Base-by-base conservation (phyloP, 495 filamentous ascomycete genomes). In the Xylaria scruposa region DNA sequence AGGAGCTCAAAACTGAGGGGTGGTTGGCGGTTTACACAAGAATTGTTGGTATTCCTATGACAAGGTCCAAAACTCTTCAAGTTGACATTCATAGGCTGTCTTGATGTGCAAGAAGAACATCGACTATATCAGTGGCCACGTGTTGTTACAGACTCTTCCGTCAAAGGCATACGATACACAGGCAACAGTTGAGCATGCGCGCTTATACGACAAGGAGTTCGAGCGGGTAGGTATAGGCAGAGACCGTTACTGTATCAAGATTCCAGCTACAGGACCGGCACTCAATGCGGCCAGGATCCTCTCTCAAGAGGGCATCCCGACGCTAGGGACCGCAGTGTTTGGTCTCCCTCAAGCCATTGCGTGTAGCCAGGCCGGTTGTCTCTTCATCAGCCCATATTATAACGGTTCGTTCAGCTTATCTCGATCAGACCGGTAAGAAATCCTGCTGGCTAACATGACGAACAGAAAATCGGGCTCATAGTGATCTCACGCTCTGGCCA, bases 101-200 rank as follows among this genome's bases (percentile, higher is more conserved):
- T 77, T 83, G 56, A 75, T 85, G 74, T 83, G 81, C 74, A 81
- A 79, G 71, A 78, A 78, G 60, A 83, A 81, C 61, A 82, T 85
- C 59, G 78, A 80, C 71, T 73, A 77, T 61, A 82, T 85, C 56
- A 68, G 73, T 54, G 82, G 81, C 60, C 81, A 81, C 17, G 80
- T 82, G 31, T 73, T 85, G 19, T 74, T 84, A 10, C 82, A 85
- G 70, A 79, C 76, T 21, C 75, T 79, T 12, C 81, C 81, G 10
- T 81, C 78, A 1, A 71, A 80, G 33, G 83, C 81, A 33, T 85
- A 85, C 73, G 71, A 77, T 62, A 75, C 73, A n/a, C 74, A 76
- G 53, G 77, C 77, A 26, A 80, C 79, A 33, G 73, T 85, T 21
- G 79, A 76, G 31, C 81, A 84, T 69, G 81, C 79, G 21, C 82